phyloP scores from a whole-genome alignment of 345 rosid genomes.

The Pelargonium nanum region DNA sequence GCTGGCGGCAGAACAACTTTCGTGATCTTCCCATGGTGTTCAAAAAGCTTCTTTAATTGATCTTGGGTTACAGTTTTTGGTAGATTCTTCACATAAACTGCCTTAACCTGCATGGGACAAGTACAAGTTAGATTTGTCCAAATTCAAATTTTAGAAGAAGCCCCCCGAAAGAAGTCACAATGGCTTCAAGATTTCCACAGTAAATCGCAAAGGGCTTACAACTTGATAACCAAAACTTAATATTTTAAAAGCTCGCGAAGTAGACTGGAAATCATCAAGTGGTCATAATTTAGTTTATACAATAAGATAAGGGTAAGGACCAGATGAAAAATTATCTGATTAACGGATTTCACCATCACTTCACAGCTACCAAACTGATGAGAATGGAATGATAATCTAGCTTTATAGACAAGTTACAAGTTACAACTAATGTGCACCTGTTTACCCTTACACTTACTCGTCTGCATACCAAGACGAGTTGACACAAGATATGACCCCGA shows the following conservation, averaged over 20 bases:
- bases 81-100: slow-evolving; percentile 78
- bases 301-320: background rate
- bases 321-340: too few relatives aligned
- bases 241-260: background rate
- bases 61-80: slow-evolving; percentile 74
- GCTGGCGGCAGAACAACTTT: slow-evolving; percentile 87
- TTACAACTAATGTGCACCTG: background rate
- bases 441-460: background rate
- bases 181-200: background rate
- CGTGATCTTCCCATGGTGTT: slow-evolving; percentile 67
- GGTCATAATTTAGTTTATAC: background rate
- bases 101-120: slow-evolving; percentile 58
- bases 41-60: slow-evolving; percentile 61
- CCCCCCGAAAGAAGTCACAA: background rate
- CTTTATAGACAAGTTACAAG: background rate
- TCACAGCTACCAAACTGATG: background rate
- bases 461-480: background rate
- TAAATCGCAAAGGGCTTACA: background rate
- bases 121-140: background rate
- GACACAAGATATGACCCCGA: background rate
- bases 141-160: too few relatives aligned
- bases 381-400: background rate
- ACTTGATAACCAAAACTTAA: background rate
- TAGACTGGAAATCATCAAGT: background rate
- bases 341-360: background rate